Evolutionary conservation across 768 basidiomycete species (phyloP), one percentile per base, ranked within the genome.

Genomic region (Tulasnella sp.): DNA sequence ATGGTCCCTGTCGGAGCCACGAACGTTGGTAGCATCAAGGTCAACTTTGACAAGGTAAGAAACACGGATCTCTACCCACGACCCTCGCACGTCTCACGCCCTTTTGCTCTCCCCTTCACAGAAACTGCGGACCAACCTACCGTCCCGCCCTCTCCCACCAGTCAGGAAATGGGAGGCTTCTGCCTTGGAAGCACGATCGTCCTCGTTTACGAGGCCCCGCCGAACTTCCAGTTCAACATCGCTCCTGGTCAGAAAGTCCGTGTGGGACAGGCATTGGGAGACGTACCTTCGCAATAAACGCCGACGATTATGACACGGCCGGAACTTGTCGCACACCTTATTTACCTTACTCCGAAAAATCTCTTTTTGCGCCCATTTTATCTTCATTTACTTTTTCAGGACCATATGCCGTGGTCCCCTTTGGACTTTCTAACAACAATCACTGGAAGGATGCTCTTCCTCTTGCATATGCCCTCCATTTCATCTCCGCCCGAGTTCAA

Each of bases 1-100:
- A 98, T 98, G 94, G 88, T 97, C 0, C 97, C 97, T 11, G 96
- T 99, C 35, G 97, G 97, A 41, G 97, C 97, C 1, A 98, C 96
- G 12, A 98, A 99, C 79, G 97, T 98, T 67, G 97, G 97, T 5
- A 91, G 90, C 75, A 98, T 99, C 81, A 90, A 90, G 75, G 86
- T 99, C 78, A 95, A 97, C 79, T 99, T 99, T 80, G 97, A 99
- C 79, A 84, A 90, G 78, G 91, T 90, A 62, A 67, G 78, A 72
- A 3, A 44, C 9, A 8, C 37, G 17, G n/a, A n/a, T 66, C 16
- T n/a, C 32, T 39, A 8, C 9, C 26, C 39, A 41, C 39, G 32
- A 34, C n/a, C 39, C 29, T 19, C 22, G 67, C 40, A 39, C 9
- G 22, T 47, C 66, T 64, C 44, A 47, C 17, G 19, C 35, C 35